Percentiles rank a stretch among this genome's conserved stretches.
Conservation (phyloP, 2,329 filamentous ascomycete species). For the Byssothecium circinans region DNA sequence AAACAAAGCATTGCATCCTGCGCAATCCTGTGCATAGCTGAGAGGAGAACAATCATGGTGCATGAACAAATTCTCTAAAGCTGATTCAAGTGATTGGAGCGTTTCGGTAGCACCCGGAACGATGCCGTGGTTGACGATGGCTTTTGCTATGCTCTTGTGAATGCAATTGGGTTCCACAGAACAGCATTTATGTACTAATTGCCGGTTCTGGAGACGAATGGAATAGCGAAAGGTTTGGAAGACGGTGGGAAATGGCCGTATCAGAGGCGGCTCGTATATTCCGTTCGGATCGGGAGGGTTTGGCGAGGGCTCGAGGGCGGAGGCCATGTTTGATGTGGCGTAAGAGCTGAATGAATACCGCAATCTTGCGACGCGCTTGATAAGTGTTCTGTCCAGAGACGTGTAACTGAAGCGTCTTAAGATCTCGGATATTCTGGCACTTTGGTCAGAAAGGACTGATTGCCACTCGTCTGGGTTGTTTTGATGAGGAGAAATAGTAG, state of each 20-base stretch:
- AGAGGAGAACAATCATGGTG: no score
- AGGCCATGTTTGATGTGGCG: not conserved
- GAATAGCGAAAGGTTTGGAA: not conserved
- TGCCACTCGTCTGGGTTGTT: no score
- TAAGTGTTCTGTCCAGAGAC: not conserved
- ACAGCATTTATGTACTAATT: not conserved
- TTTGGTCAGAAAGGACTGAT: no score
- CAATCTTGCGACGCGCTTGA: not conserved
- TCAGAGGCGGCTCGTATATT: not conserved
- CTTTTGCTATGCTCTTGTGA: not conserved
- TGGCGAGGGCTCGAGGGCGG: not conserved
- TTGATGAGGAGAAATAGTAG: not conserved
- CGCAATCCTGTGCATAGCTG: not conserved
- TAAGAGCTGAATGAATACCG: not conserved
- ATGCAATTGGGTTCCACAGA: not conserved
- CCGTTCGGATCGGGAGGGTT: not conserved
- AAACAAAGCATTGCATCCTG: not conserved
- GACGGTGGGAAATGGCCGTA: not conserved
- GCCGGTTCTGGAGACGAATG: not conserved
- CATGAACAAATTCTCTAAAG: not conserved
- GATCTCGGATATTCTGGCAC: not conserved
- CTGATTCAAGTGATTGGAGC: not conserved
- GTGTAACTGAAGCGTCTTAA: not conserved
- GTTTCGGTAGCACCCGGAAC: no score
- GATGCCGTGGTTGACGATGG: not conserved